Base-by-base conservation (phyloP, 805 yeast genomes). In the Pichia sporocuriosa region DNA sequence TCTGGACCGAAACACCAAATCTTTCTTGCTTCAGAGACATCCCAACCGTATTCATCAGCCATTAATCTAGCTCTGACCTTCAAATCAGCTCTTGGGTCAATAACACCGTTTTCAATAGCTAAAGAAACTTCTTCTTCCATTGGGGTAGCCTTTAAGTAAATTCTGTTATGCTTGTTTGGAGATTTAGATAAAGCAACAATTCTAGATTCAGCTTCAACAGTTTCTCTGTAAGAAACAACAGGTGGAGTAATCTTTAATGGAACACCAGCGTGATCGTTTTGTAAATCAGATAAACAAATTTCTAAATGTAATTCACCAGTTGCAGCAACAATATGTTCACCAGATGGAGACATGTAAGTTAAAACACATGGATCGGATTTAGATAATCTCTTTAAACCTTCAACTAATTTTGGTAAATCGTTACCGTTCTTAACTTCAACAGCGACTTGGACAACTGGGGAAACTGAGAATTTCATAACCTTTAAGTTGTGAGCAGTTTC, bases 1-100 rank as follows among this genome's bases (percentile, higher is more conserved):
- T 90, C 98, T 69, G 98, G 97, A 78, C 98, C 98, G 88, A 90
- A 90, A 84, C 96, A 87, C 98, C 98, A 90, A 68, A 90, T 93
- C 93, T 93, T 90, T 84, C 98, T 89, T 75, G 97, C 98, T 68
- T 90, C 98, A 61, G 96, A 81, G 69, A 93, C 97, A 69, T 90
- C 97, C 98, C 98, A 90, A 61, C 90, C 96, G 83, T 72, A 93
- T 70, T 93, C 96, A 70, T 90, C 97, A 68, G 97, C 97, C 80
- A 90, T 78, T 68, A 86, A 64, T 83, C 97, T 89, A 62, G 97
- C 98, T 81, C 98, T 89, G 62, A 86, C 84, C 82, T 90, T 90
- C 86, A 90, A 79, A 78, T 90, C 98, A 65, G 90, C 97, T 75
- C 90, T 83, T 69, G 97, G 85, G 73, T 79, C 76, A 68, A 90